Percentiles rank a stretch among this genome's conserved stretches.
These are phyloP conservation scores for Botrytis aclada DNA, from an alignment of 2,329 filamentous ascomycete genomes.

Conservation along the genomic window DNA sequence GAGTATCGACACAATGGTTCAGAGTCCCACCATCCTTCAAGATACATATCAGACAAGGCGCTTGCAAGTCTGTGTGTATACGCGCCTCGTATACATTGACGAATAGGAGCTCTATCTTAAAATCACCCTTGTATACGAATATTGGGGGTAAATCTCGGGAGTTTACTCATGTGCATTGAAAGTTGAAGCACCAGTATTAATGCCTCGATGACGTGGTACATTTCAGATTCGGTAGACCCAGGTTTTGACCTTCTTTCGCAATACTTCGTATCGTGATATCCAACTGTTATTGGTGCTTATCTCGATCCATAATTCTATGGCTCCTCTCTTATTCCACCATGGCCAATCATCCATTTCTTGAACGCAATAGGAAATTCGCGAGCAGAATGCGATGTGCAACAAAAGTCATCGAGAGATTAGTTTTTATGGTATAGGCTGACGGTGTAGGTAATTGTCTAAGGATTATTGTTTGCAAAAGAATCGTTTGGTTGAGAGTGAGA, in stretches of 20 bases:
- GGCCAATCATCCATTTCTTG: neutral
- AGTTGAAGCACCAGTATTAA: neutral
- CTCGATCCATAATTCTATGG: neutral
- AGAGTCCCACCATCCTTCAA: neutral
- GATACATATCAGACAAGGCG: neutral
- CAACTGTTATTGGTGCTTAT: neutral
- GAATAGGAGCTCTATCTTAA: neutral
- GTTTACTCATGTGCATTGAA: neutral
- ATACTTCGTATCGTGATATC: neutral
- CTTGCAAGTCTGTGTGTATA: neutral
- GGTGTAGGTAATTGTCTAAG: neutral
- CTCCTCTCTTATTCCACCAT: neutral
- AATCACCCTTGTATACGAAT: neutral
- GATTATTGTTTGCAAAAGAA: neutral
- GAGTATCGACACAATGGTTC: neutral
- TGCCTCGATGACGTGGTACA: neutral
- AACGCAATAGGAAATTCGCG: constrained; percentile 10
- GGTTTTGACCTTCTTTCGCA: too few species aligned
- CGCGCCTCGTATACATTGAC: neutral
- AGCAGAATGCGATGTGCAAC: constrained; percentile 4
- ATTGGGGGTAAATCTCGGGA: neutral
- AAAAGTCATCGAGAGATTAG: neutral
- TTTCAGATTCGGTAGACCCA: neutral
- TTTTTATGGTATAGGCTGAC: neutral
- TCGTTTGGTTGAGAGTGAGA: neutral